Evolutionary conservation across 192 early-diverging fungal species (phyloP), one percentile per base, ranked within the genome.

Genomic region (Podila minutissima): DNA sequence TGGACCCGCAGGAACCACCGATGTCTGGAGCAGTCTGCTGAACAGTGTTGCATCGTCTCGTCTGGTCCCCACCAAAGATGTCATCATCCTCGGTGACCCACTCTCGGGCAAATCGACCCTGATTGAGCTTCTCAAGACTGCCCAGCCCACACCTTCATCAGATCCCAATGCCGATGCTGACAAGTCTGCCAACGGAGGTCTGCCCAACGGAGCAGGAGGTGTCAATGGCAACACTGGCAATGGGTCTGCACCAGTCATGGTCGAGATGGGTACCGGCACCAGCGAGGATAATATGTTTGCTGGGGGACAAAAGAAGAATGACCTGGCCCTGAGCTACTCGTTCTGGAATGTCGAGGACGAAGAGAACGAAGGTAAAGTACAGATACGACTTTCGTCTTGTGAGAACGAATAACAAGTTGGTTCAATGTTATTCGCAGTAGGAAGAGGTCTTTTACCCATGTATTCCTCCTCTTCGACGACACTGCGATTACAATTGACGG

Each of bases 291-390:
- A 73, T 70, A 57, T 83, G 69, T 67, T 81, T 74, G 59, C 69
- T 62, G 46, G 83, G 67, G 55, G 83, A 83, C 61, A 81, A 85
- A 75, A 86, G 71, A 85, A 89, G 72, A 88, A 88, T 67, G 93
- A 95, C 64, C 83, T 97, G 68, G 95, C 93, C n/a, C 85, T 97
- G 38, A 89, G 92, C 41, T 97, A 93, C 69, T 90, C 92, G 7
- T 96, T 89, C 86, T 86, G 93, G 74, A 94, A 97, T 64, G 89
- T 97, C 51, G 87, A 90, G 62, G 96, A 98, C 73, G 97, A 96
- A 59, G 95, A 96, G 64, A 91, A 92, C 73, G 94, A 94, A 87
- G 89, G 90, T 88, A 84, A 17, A 70, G 51, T 1, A 15, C 38
- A 32, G 15, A 67, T 28, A 1, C 31, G 26, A 24, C 9, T 26